Evolutionary conservation across 768 basidiomycete species (phyloP), one percentile per base, ranked within the genome.

Genomic region (Tephrocybe rancida): DNA sequence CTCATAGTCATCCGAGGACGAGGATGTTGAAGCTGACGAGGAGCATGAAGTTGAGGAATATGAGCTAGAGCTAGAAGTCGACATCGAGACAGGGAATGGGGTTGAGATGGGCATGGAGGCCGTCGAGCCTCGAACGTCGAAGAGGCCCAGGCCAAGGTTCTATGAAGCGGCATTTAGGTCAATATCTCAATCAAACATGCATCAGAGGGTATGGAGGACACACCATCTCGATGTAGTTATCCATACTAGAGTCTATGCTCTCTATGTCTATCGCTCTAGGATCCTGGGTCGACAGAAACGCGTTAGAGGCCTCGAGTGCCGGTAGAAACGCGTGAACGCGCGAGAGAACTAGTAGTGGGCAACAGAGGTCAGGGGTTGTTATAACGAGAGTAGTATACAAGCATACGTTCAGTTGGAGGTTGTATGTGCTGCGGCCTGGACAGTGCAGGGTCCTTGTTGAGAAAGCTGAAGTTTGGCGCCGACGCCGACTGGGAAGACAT

Each of bases 311-410:
- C 44, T 84, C 78, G n/a, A 90, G 71, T 56, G 83, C 73, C 2
- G 88, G 87, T 5, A 90, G 77, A 63, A 90, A 90, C 0, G 82
- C 78, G 64, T 83, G 80, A 6, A 89, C 74, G n/a, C 88, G 81
- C 11, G 81, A 75, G 6, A 90, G 73, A 19, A 90, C 88, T 90
- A 57, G n/a, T 6, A 41, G 9, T 21, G 21, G 9, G 35, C 14
- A 24, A 52, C 11, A 30, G 32, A 48, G 49, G 30, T 48, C 37
- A 58, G 37, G 42, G 39, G 42, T 22, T 25, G 11, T 19, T 10
- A 50, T 10, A 30, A 18, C 50, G 24, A 24, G 44, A 52, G 34
- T 21, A 25, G 25, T 46, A 16, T 48, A 32, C 18, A 14, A 30
- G 71, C 83, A 49, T 62, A 84, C 84, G 73, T 61, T 83, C 81